Percentiles rank a stretch among this genome's conserved stretches.
Conservation (phyloP, 106 monocot genomes). For the Phalaenopsis equestris region DNA sequence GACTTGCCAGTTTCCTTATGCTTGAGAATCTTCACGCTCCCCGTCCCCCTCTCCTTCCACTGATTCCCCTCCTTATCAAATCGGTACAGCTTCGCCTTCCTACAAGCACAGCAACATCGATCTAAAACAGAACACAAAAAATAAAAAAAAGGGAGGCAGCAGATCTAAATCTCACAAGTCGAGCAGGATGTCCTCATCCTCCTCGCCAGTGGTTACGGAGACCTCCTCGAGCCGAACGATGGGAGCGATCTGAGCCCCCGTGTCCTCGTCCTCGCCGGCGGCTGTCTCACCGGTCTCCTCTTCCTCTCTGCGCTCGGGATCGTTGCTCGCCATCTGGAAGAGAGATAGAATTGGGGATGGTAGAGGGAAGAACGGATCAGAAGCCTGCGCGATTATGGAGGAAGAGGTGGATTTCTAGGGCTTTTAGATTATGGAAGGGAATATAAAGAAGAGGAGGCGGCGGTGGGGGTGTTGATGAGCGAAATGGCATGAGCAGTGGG, state of each 20-base stretch:
- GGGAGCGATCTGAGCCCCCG: constrained; percentile 74
- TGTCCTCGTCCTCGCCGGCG: constrained; percentile 69
- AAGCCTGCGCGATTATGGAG: not conserved
- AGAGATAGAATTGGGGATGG: not conserved
- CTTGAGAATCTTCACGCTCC: constrained; percentile 79
- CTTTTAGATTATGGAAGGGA: not conserved
- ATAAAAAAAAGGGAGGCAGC: not conserved
- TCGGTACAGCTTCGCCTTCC: constrained; percentile 91
- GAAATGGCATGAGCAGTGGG: not conserved
- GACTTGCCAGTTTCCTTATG: constrained; percentile 76
- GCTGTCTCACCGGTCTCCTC: constrained; percentile 27
- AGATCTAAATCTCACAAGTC: constrained; percentile 41
- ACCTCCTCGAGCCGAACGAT: constrained; percentile 87
- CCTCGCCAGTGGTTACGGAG: constrained; percentile 85
- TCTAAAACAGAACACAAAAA: not conserved
- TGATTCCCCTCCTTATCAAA: constrained; percentile 91
- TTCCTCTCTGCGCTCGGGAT: constrained; percentile 37
- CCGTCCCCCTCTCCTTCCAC: constrained; percentile 93
- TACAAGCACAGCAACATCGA: constrained; percentile 8
- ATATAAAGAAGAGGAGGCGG: not conserved
- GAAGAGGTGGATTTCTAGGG: not conserved
- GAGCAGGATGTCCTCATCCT: constrained; percentile 67
- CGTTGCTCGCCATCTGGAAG: constrained; percentile 51
- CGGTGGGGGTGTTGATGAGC: not conserved
- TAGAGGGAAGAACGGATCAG: not conserved